Conservation (phyloP, 257 asterid genomes). For the Solanum megistacrolobum region DNA sequence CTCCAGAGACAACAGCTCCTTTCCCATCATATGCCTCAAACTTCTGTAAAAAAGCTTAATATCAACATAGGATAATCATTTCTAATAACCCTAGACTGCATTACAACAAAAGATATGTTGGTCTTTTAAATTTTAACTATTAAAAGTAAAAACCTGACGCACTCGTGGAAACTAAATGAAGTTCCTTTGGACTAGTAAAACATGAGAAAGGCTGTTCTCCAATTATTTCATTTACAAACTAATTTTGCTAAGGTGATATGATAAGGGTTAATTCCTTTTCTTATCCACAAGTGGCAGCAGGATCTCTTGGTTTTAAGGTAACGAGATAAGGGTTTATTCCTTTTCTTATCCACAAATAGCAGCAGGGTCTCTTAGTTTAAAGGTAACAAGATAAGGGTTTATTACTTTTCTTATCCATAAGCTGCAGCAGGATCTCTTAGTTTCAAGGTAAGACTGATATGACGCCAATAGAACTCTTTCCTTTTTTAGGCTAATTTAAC, state of each 20-base stretch:
- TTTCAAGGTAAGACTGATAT: background rate
- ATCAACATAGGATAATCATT: background rate
- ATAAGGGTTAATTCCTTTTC: background rate
- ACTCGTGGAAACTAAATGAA: background rate
- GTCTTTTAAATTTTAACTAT: background rate
- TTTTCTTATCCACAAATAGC: background rate
- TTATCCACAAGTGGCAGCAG: background rate
- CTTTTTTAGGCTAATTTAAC: background rate
- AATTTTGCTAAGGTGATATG: background rate
- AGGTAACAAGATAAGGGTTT: background rate
- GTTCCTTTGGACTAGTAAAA: background rate
- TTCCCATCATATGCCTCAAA: slow-evolving; percentile 71
- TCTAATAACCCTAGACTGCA: background rate
- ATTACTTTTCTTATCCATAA: background rate
- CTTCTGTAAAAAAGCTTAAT: slow-evolving; percentile 39
- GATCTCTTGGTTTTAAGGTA: background rate
- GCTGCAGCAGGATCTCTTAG: background rate
- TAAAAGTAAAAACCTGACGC: background rate
- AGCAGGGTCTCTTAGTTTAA: background rate
- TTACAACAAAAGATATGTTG: background rate
- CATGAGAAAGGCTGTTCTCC: background rate
- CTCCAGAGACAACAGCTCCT: slow-evolving; percentile 83
- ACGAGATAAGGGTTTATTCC: background rate
- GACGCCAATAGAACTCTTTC: background rate
- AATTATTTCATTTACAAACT: background rate